These are phyloP conservation scores for Malassezia cuniculi DNA, from an alignment of 1,284 basidiomycete genomes.

Conservation along the genomic window DNA sequence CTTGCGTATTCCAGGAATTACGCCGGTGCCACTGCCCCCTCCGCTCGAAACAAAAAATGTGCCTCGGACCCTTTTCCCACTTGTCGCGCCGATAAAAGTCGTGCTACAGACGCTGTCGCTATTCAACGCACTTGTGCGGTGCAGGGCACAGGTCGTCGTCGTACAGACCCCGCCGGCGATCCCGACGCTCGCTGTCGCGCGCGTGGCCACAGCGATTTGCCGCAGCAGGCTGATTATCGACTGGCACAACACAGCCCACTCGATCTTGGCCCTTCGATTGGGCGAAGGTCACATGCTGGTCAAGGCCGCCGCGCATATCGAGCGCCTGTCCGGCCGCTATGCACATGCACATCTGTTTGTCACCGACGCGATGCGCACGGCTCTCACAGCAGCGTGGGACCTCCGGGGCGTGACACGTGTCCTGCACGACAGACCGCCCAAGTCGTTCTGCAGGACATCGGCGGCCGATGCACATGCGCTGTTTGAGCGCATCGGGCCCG, in stretches of 20 bases:
- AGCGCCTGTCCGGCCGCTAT: constrained; percentile 24
- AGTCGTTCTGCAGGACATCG: not conserved
- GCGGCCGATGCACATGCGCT: not conserved
- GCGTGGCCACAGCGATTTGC: constrained; percentile 56
- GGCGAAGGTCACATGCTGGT: constrained; percentile 61
- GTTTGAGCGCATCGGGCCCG: not conserved
- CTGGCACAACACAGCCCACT: constrained; percentile 97
- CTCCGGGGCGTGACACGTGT: constrained; percentile 51
- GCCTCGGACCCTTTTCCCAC: constrained; percentile 55
- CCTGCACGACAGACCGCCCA: constrained; percentile 24
- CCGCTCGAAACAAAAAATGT: constrained; percentile 52
- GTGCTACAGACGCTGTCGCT: constrained; percentile 23
- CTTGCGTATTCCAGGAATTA: constrained; percentile 18
- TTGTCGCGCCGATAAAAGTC: constrained; percentile 70
- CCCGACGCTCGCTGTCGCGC: constrained; percentile 75
- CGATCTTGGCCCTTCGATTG: constrained; percentile 71
- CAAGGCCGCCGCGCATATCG: constrained; percentile 47
- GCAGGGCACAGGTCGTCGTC: constrained; percentile 63
- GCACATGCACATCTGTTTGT: constrained; percentile 91
- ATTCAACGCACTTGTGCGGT: constrained; percentile 29
- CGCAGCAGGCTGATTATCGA: constrained; percentile 83
- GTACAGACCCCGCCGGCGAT: constrained; percentile 95
- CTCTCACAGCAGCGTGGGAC: constrained; percentile 63
- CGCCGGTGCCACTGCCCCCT: constrained; percentile 52
- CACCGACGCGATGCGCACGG: constrained; percentile 68